Base-by-base conservation (phyloP, 1,139 yeast species). In the Blastobotrys apis region DNA sequence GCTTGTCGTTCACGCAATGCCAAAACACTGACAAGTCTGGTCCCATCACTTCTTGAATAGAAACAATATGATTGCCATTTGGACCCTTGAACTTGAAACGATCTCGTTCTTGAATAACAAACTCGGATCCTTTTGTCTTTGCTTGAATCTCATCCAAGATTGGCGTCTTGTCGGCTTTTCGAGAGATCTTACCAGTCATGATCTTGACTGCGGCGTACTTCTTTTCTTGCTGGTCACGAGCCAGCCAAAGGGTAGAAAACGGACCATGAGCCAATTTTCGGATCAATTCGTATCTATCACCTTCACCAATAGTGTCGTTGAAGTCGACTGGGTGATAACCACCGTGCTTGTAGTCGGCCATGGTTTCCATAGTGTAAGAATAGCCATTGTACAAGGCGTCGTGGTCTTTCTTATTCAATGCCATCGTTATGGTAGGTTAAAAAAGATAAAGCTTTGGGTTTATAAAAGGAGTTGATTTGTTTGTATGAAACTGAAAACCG, bases 241-340 rank as follows among this genome's bases (percentile, higher is more conserved):
- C 45, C 20, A 47, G 37, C 43, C 43, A 47, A n/a, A 47, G 47
- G 20, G 45, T 47, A 22, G 50, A 35, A 30, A 33, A 39, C 19
- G 41, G 41, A 16, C 50, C 50, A 33, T 47, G 47, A 17, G 43
- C 47, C 19, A 47, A 41, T 42, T 47, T 47, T 21, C 50, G 50
- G 26, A 47, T 39, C 27, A 47, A 20, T 22, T 47, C 50, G 34
- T 44, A 47, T 19, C 46, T 44, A 33, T 42, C 41, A 37, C 37
- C 47, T 6, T 39, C 33, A 15, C 47, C 47, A 32, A 47, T 26
- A 8, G 25, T 36, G 39, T 45, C 47, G 26, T 44, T 45, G 17
- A 38, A n/a, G 37, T 47, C 40, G 22, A 47, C 47, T 13, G 50
- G 47, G 19, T 41, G 42, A 27, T 44, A 33, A 8, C 50, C 50